Conservation (phyloP, 2,329 filamentous ascomycete species). For the Fusarium chaquense region DNA sequence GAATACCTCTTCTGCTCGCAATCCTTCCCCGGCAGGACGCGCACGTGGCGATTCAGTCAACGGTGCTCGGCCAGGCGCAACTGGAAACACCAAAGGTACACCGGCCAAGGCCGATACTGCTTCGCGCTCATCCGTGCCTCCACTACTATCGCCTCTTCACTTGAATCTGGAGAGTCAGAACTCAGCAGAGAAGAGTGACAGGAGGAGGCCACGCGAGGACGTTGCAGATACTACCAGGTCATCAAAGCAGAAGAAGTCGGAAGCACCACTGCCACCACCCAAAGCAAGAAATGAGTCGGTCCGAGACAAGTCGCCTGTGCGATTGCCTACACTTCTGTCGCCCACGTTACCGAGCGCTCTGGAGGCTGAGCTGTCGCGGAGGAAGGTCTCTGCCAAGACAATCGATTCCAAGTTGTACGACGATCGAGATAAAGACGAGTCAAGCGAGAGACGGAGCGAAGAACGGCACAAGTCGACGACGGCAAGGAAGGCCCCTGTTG, state of each 20-base stretch:
- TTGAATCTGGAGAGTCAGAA: conserved; percentile 60
- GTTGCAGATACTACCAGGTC: conserved; percentile 47
- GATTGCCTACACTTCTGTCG: conserved; percentile 65
- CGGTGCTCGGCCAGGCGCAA: conserved; percentile 54
- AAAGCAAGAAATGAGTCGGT: conserved; percentile 51
- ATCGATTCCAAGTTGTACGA: conserved; percentile 30
- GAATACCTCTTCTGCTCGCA: conserved; percentile 43
- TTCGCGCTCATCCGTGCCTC: conserved; percentile 60
- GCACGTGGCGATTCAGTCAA: conserved; percentile 58
- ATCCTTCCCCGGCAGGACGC: conserved; percentile 54
- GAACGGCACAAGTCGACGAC: conserved; percentile 37
- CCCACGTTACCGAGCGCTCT: conserved; percentile 67
- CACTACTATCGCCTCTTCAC: conserved; percentile 65
- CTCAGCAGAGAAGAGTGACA: conserved; percentile 46
- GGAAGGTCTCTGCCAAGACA: conserved; percentile 48
- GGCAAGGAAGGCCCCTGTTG: conserved; percentile 46
- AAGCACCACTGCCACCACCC: conserved; percentile 39
- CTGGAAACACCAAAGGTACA: conserved; percentile 52
- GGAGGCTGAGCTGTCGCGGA: conserved; percentile 56
- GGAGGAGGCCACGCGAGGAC: conserved; percentile 52
- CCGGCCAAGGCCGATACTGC: conserved; percentile 55
- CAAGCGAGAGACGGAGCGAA: conserved; percentile 35
- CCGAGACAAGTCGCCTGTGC: conserved; percentile 54
- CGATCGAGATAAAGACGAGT: conserved; percentile 41
- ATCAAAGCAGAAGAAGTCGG: conserved; percentile 50